Evolutionary conservation across 1,284 basidiomycete species (phyloP).

Genomic region (Austroboletus sp.): DNA sequence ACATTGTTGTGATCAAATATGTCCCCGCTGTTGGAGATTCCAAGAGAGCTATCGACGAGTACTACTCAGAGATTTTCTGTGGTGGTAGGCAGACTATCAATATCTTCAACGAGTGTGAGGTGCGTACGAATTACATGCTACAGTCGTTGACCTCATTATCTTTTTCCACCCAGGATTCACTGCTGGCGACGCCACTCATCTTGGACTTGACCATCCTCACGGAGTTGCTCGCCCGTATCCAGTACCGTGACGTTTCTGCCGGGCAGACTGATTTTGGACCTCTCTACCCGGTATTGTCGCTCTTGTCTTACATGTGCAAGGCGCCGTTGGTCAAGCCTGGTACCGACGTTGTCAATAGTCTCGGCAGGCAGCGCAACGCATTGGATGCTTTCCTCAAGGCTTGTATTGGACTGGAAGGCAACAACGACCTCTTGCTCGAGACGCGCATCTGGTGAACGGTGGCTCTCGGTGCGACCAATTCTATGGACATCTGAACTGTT

Average conservation of each 20-base stretch:
- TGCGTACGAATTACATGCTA: slow-evolving; percentile 26
- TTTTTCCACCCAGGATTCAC: slow-evolving; percentile 62
- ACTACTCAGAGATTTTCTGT: slow-evolving; percentile 90
- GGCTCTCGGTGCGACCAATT: too few species aligned
- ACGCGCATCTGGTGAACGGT: slow-evolving; percentile 75
- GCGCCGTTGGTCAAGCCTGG: slow-evolving; percentile 96
- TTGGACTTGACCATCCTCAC: slow-evolving; percentile 90
- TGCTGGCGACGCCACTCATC: slow-evolving; percentile 92
- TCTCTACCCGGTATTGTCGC: slow-evolving; percentile 81
- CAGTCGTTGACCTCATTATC: slow-evolving; percentile 8
- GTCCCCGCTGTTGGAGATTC: slow-evolving; percentile 93
- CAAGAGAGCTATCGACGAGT: slow-evolving; percentile 97
- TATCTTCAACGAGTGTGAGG: slow-evolving; percentile 95
- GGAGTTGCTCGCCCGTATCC: slow-evolving; percentile 89
- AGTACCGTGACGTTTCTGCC: slow-evolving; percentile 63
- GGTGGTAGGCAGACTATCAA: slow-evolving; percentile 79
- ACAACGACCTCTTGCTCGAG: slow-evolving; percentile 75
- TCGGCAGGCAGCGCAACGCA: slow-evolving; percentile 90
- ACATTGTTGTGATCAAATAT: slow-evolving; percentile 94
- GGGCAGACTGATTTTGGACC: slow-evolving; percentile 61
- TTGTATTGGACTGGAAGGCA: slow-evolving; percentile 81
- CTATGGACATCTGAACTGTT: background rate
- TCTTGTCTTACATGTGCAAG: slow-evolving; percentile 95
- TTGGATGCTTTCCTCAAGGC: slow-evolving; percentile 91
- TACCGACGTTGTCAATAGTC: slow-evolving; percentile 90